Evolutionary conservation across 768 basidiomycete genomes (phyloP).

Genomic region (Kwoniella shandongensis): DNA sequence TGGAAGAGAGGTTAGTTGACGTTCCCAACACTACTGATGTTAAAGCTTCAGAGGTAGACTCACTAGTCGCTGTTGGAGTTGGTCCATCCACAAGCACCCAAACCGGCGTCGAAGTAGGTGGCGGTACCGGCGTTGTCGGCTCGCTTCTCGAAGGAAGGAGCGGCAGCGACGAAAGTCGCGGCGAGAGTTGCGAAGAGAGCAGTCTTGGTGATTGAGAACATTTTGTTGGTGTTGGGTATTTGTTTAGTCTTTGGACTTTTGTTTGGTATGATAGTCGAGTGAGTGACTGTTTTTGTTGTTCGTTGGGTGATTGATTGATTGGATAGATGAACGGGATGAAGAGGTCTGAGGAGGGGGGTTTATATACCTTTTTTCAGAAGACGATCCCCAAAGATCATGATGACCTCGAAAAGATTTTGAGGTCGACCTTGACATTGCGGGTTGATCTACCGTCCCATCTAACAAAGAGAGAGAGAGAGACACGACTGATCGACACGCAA

Average conservation of each 20-base stretch:
- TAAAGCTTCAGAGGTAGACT: not conserved
- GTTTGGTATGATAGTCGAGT: no score
- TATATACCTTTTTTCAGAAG: no score
- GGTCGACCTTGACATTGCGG: no score
- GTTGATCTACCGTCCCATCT: no score
- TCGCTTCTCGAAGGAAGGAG: slow-evolving; percentile 26
- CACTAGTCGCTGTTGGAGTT: slow-evolving; percentile 33
- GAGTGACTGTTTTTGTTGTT: no score
- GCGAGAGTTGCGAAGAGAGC: slow-evolving; percentile 16
- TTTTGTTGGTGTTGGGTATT: slow-evolving; percentile 9
- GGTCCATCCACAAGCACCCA: slow-evolving; percentile 25
- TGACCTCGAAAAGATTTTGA: no score
- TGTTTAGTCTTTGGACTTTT: slow-evolving; percentile 1
- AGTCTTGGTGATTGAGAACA: slow-evolving; percentile 29
- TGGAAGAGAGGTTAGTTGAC: not conserved
- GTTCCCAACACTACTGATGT: not conserved
- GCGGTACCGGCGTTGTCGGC: slow-evolving; percentile 30
- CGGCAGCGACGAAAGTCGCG: slow-evolving; percentile 12
- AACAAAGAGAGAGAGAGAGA: no score
- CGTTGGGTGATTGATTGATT: not conserved
- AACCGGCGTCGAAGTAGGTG: slow-evolving; percentile 20
- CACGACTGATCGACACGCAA: no score
- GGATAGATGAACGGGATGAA: no score
- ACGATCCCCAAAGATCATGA: no score
- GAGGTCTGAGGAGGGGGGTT: no score